Base-by-base conservation (phyloP, 352 stramenopile genomes). In the Globisporangium sylvaticum region DNA sequence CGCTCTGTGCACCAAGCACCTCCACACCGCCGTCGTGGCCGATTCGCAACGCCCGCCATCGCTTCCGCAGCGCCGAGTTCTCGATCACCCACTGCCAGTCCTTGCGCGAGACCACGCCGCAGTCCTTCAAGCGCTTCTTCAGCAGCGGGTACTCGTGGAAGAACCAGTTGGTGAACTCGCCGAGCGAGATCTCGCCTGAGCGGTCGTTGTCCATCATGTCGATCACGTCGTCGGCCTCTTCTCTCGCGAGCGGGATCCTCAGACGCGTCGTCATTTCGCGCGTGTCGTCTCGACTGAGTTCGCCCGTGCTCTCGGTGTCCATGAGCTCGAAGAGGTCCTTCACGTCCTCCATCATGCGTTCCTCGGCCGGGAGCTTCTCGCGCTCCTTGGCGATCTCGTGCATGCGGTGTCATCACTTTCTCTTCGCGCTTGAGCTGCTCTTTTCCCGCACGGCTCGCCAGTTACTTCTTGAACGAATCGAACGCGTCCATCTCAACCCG, bases 171-270 rank as follows among this genome's bases (percentile, higher is more conserved):
- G 77, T 77, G 52, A 94, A 94, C 46, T 94, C 84, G 15, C 56
- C 37, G 27, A 92, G 78, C 27, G 83, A 91, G 25, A 94, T 87
- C 6, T 69, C 74, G 0, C 83, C 84, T 0, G 86, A 92, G 8
- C 67, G 69, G 54, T 94, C 86, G 52, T 72, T 84, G 71, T 94
- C 86, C 80, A 94, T 94, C 86, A 94, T 94, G 14, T 76, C 76
- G 20, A 92, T 77, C 9, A 92, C 86, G 62, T 92, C 86, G 9
- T 80, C 72, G 0, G 75, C 62, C 42, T 94, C 86, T 1, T 81
- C 77, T 15, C 62, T 55, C 10, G 73, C 74, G 34, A 94, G 62
- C 5, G 86, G 84, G 20, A 94, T 74, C 46, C 83, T 83, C 54
- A 94, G 58, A 0, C 79, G 73, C 58, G 57, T 74, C 52, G 90